A percentile compares a stretch with the other conserved stretches of the same genome.
phyloP scores from a whole-genome alignment of 805 yeast species.

The Saccharomyces jurei region DNA sequence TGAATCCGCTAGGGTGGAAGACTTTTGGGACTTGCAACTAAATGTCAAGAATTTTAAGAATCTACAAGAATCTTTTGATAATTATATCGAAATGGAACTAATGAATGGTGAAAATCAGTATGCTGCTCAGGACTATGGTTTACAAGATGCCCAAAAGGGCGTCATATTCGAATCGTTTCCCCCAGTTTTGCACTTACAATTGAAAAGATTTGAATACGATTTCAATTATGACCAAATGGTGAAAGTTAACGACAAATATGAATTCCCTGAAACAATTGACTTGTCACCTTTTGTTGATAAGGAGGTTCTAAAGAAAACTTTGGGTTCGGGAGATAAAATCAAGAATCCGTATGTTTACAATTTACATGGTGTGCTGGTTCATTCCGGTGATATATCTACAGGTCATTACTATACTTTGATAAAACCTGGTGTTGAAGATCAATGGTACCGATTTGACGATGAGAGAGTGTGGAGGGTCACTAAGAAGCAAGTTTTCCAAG shows the following conservation, averaged over 20 bases:
- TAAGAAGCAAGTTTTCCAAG: slow-evolving; percentile 76
- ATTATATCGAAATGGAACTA: slow-evolving; percentile 82
- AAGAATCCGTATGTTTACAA: slow-evolving; percentile 43
- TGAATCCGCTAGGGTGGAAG: slow-evolving; percentile 86
- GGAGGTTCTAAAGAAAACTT: slow-evolving; percentile 25
- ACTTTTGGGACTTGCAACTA: slow-evolving; percentile 95
- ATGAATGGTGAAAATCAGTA: slow-evolving; percentile 93
- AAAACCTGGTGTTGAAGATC: slow-evolving; percentile 59
- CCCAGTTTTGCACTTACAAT: slow-evolving; percentile 84
- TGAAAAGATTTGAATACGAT: slow-evolving; percentile 91
- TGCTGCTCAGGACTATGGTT: slow-evolving; percentile 80
- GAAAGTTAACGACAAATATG: slow-evolving; percentile 86
- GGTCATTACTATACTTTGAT: slow-evolving; percentile 96
- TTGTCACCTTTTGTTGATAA: slow-evolving; percentile 70
- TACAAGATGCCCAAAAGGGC: slow-evolving; percentile 95
- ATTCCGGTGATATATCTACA: slow-evolving; percentile 88
- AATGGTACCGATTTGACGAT: slow-evolving; percentile 92
- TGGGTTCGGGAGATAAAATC: slow-evolving; percentile 3
- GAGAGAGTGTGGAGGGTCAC: slow-evolving; percentile 89
- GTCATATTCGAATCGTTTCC: slow-evolving; percentile 88
- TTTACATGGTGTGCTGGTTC: slow-evolving; percentile 90
- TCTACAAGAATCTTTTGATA: slow-evolving; percentile 67
- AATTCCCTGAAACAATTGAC: slow-evolving; percentile 78
- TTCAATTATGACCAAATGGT: slow-evolving; percentile 80
- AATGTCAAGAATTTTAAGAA: slow-evolving; percentile 79